These are phyloP conservation scores for Graphium sp. DNA, from an alignment of 2,329 filamentous ascomycete genomes.

Conservation along the genomic window DNA sequence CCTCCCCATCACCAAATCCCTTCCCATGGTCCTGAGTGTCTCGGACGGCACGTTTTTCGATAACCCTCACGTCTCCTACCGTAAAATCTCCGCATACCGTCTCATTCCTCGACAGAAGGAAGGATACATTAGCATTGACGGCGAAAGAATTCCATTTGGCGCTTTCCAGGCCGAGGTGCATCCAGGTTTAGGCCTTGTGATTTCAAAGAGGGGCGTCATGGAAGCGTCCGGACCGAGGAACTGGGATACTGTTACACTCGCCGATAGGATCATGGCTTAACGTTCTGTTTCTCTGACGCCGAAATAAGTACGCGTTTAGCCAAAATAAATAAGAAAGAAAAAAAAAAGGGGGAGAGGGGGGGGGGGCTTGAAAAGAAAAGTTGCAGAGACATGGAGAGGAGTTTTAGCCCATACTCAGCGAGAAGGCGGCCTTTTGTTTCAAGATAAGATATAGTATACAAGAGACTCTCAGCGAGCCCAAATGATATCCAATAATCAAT, in stretches of 20 bases:
- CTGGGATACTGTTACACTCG: slow-evolving; percentile 25
- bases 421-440: too few species aligned
- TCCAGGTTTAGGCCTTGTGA: slow-evolving; percentile 62
- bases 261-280: slow-evolving; percentile 11
- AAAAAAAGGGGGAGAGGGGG: too few species aligned
- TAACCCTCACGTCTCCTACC: slow-evolving; percentile 58
- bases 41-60: slow-evolving; percentile 67
- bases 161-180: slow-evolving; percentile 89
- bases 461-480: too few species aligned
- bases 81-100: slow-evolving; percentile 76
- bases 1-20: slow-evolving; percentile 45
- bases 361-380: too few species aligned
- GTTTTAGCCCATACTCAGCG: too few species aligned
- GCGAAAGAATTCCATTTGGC: slow-evolving; percentile 72
- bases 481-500: too few species aligned
- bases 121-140: slow-evolving; percentile 89
- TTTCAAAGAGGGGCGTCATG: slow-evolving; percentile 61
- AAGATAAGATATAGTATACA: too few species aligned
- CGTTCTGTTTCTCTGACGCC: too few species aligned
- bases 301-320: too few species aligned
- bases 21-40: slow-evolving; percentile 55
- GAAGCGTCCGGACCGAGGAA: slow-evolving; percentile 40
- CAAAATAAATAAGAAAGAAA: too few species aligned
- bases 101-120: slow-evolving; percentile 58
- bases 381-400: too few species aligned